Percentiles rank a stretch among this genome's conserved stretches.
Conservation (phyloP, 2,329 filamentous ascomycete genomes). For the Aspergillus sp. region DNA sequence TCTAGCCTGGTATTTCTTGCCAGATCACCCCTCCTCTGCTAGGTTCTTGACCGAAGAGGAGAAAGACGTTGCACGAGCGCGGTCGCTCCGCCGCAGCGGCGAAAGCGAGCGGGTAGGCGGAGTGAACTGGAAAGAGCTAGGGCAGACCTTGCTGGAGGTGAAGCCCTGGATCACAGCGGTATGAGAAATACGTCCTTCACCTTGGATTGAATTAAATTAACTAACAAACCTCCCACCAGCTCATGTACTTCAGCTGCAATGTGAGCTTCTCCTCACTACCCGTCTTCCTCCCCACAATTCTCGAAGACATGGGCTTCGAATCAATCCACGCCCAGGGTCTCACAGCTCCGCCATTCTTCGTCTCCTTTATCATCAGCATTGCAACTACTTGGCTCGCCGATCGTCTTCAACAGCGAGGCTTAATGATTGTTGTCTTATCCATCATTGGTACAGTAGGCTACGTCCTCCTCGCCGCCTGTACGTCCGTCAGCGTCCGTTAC, state of each 20-base stretch:
- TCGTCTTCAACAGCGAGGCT: conserved; percentile 65
- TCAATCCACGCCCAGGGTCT: conserved; percentile 71
- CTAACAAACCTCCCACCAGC: conserved; percentile 24
- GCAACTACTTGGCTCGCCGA: conserved; percentile 68
- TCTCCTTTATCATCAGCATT: conserved; percentile 68
- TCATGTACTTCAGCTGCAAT: conserved; percentile 66
- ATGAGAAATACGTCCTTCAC: conserved; percentile 18
- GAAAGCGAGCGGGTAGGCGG: conserved; percentile 46
- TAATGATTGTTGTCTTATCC: conserved; percentile 62
- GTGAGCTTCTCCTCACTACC: conserved; percentile 69
- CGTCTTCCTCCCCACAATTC: conserved; percentile 67
- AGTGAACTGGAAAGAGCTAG: conserved; percentile 54
- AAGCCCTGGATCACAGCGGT: conserved; percentile 56
- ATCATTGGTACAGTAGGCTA: conserved; percentile 66
- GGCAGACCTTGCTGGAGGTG: conserved; percentile 48
- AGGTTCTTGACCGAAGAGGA: conserved; percentile 63
- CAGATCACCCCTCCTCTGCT: conserved; percentile 58
- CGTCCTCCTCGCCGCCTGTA: conserved; percentile 64
- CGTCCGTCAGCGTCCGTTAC: conserved; percentile 56
- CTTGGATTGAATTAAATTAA: conserved; percentile 6
- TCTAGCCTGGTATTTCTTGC: conserved; percentile 59
- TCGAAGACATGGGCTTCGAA: conserved; percentile 70
- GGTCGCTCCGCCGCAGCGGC: conserved; percentile 59
- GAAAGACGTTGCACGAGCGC: conserved; percentile 59
- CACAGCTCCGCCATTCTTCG: conserved; percentile 71